Conservation (phyloP, 2,329 filamentous ascomycete species). For the Ophiostoma quercus region DNA sequence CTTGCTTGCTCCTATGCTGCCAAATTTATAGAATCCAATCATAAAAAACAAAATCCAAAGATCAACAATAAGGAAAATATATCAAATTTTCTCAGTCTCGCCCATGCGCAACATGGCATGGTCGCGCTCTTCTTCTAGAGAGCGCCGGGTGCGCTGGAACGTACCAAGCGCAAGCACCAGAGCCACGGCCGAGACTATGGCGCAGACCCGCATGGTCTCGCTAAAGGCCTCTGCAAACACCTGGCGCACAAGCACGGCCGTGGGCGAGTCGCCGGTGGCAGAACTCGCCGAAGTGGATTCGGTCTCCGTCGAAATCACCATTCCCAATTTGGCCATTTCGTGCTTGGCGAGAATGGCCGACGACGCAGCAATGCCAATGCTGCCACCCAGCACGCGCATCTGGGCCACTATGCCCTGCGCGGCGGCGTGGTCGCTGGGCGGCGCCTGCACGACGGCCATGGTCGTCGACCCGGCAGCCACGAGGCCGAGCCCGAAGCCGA, state of each 20-base stretch:
- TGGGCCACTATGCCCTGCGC: slow-evolving; percentile 51
- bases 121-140: neutral
- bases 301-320: slow-evolving; percentile 29
- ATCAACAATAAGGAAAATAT: neutral
- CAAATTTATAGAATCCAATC: neutral
- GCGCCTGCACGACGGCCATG: slow-evolving; percentile 40
- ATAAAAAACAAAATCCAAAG: neutral
- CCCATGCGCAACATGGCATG: neutral
- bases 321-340: slow-evolving; percentile 32
- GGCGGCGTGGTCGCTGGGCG: slow-evolving; percentile 40
- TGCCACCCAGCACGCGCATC: slow-evolving; percentile 48
- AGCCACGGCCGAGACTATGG: slow-evolving; percentile 39
- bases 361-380: slow-evolving; percentile 50
- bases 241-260: slow-evolving; percentile 35
- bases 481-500: slow-evolving; percentile 51
- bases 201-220: slow-evolving; percentile 34
- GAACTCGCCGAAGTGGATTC: slow-evolving; percentile 31
- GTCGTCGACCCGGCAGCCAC: slow-evolving; percentile 46
- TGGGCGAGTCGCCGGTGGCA: slow-evolving; percentile 23
- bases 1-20: neutral
- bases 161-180: slow-evolving; percentile 39
- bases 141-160: slow-evolving; percentile 34
- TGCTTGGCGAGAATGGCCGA: slow-evolving; percentile 42
- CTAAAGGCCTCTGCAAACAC: slow-evolving; percentile 41
- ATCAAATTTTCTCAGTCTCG: neutral